A percentile compares a stretch with the other conserved stretches of the same genome.
phyloP scores from a whole-genome alignment of 768 basidiomycete species.

The Termitomyces eurrhizus region DNA sequence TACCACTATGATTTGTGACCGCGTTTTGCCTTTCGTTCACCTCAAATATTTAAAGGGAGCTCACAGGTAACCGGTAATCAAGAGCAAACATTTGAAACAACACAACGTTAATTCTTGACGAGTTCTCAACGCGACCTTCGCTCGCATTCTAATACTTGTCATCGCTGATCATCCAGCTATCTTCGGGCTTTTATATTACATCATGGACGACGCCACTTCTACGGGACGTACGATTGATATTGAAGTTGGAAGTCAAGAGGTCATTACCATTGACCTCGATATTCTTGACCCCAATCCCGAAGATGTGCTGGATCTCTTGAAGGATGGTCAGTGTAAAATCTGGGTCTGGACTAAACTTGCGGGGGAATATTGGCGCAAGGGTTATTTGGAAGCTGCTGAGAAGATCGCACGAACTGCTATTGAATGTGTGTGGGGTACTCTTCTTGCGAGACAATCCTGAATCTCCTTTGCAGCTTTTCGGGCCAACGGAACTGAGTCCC shows the following conservation, averaged over 20 bases:
- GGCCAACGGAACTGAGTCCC: constrained; percentile 41
- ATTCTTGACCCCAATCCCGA: constrained; percentile 76
- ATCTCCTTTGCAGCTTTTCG: constrained; percentile 40
- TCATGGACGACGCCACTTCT: constrained; percentile 31
- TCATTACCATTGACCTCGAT: constrained; percentile 88
- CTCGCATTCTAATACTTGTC: neutral
- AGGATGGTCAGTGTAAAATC: constrained; percentile 66
- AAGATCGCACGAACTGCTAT: constrained; percentile 65
- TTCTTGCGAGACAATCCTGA: constrained; percentile 14
- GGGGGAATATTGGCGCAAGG: constrained; percentile 84
- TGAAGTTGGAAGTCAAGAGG: constrained; percentile 77
- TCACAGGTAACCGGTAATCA: too few species aligned
- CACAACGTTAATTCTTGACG: neutral
- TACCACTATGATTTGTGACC: neutral
- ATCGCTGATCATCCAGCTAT: neutral
- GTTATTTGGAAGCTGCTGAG: constrained; percentile 72
- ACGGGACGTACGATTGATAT: constrained; percentile 65
- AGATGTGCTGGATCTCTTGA: constrained; percentile 69
- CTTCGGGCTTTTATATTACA: neutral
- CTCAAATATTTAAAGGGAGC: too few species aligned
- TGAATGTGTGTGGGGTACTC: constrained; percentile 40
- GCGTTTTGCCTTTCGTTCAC: too few species aligned
- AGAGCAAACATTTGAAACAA: constrained; percentile 10
- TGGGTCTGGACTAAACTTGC: constrained; percentile 82
- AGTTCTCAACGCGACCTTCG: constrained; percentile 3